phyloP scores from a whole-genome alignment of 345 rosid species.

The Odontarrhena argentea region DNA sequence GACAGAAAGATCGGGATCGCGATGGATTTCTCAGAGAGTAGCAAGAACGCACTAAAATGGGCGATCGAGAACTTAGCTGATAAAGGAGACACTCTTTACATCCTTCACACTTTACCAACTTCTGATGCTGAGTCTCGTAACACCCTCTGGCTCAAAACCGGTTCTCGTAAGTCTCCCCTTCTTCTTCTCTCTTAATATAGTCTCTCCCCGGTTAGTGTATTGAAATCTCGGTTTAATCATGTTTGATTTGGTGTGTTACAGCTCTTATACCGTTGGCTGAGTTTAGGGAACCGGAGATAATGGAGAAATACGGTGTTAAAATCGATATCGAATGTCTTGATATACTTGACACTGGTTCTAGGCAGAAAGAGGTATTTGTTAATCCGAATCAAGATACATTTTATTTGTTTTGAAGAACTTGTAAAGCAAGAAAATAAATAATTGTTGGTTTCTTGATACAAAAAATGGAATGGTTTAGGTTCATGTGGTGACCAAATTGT shows the following conservation, averaged over 20 bases:
- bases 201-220: not conserved
- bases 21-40: slow-evolving; percentile 90
- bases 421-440: too few species aligned
- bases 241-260: slow-evolving; percentile 30
- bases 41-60: slow-evolving; percentile 92
- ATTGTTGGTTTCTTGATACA: not conserved
- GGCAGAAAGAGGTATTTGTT: slow-evolving; percentile 73
- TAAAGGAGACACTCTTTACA: slow-evolving; percentile 66
- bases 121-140: slow-evolving; percentile 52
- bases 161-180: slow-evolving; percentile 64
- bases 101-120: slow-evolving; percentile 65
- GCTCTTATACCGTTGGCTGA: slow-evolving; percentile 87
- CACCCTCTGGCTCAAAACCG: slow-evolving; percentile 56
- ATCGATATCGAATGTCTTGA: slow-evolving; percentile 68
- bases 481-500: slow-evolving; percentile 64
- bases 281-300: slow-evolving; percentile 75
- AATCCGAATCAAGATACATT: not conserved
- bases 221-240: slow-evolving; percentile 1
- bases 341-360: slow-evolving; percentile 78
- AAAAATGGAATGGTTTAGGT: slow-evolving; percentile 42
- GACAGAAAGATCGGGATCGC: slow-evolving; percentile 81
- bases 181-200: too few species aligned
- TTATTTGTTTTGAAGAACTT: too few species aligned
- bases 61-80: slow-evolving; percentile 77
- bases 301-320: slow-evolving; percentile 64